A percentile compares a stretch with the other conserved stretches of the same genome.
These are phyloP conservation scores for Smithsoniella earleae DNA, from an alignment of 163 green algal genomes.

Conservation along the genomic window DNA sequence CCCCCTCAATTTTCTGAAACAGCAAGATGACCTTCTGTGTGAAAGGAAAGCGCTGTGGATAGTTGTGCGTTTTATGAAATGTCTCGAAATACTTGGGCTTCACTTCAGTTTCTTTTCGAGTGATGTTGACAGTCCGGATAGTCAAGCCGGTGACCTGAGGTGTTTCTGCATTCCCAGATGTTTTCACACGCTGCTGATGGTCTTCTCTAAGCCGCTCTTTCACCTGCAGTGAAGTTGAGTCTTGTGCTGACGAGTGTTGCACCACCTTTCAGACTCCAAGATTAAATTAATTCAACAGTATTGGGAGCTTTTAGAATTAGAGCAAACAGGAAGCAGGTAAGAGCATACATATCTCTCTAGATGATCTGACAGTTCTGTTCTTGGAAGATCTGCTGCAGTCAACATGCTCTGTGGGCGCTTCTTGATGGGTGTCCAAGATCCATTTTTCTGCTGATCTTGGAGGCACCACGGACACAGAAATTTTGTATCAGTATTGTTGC, in stretches of 20 bases:
- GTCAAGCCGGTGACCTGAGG: constrained; percentile 52
- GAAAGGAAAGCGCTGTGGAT: constrained; percentile 70
- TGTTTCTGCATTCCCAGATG: constrained; percentile 42
- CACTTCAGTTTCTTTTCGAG: constrained; percentile 77
- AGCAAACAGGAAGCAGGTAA: too few relatives aligned
- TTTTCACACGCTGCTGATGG: constrained; percentile 32
- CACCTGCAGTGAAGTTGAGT: constrained; percentile 1
- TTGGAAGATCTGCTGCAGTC: constrained; percentile 70
- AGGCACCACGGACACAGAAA: constrained; percentile 93
- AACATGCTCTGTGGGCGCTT: constrained; percentile 75
- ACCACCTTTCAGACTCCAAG: too few relatives aligned
- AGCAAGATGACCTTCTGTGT: constrained; percentile 86
- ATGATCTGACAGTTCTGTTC: constrained; percentile 56
- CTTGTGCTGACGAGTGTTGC: too few relatives aligned
- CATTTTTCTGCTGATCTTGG: constrained; percentile 38
- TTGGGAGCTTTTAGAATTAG: too few relatives aligned
- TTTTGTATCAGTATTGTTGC: constrained; percentile 73
- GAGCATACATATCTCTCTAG: constrained; percentile 21
- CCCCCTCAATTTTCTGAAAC: constrained; percentile 90
- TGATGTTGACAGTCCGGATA: constrained; percentile 85
- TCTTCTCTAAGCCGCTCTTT: background rate
- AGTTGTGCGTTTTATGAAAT: constrained; percentile 51
- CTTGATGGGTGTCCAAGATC: constrained; percentile 22
- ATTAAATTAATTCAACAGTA: too few relatives aligned
- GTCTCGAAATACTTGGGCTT: constrained; percentile 59